These are phyloP conservation scores for Helianthus tuberosus DNA, from an alignment of 129 eudicot genomes.

Conservation along the genomic window DNA sequence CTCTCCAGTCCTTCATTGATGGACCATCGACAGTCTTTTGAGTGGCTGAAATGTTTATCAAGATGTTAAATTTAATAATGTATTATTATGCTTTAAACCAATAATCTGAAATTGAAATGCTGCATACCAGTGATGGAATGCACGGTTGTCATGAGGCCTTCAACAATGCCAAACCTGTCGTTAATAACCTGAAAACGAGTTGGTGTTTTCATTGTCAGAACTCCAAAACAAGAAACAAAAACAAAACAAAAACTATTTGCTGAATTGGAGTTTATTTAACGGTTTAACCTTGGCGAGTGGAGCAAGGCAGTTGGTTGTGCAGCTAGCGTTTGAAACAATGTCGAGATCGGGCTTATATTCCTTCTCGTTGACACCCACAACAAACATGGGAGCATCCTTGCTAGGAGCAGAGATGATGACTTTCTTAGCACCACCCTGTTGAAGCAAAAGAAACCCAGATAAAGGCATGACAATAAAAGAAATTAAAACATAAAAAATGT, in stretches of 20 bases:
- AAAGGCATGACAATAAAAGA: background rate
- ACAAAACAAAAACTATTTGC: background rate
- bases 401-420: constrained; percentile 90
- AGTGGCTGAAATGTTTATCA: constrained; percentile 28
- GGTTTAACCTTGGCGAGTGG: constrained; percentile 77
- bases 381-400: constrained; percentile 96
- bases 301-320: constrained; percentile 97
- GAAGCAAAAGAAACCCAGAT: background rate
- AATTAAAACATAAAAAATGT: constrained; percentile 6
- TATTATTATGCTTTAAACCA: background rate
- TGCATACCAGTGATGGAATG: constrained; percentile 42
- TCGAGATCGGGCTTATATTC: constrained; percentile 72
- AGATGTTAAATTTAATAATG: background rate
- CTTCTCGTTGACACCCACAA: constrained; percentile 86
- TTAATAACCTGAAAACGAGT: constrained; percentile 33
- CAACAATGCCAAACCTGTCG: constrained; percentile 43
- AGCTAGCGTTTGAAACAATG: constrained; percentile 90
- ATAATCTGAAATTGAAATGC: background rate
- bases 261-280: background rate
- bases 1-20: constrained; percentile 90
- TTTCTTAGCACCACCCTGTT: constrained; percentile 94
- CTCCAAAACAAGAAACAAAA: background rate
- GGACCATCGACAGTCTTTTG: constrained; percentile 86
- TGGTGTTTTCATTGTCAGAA: background rate
- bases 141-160: constrained; percentile 39